A percentile compares a stretch with the other conserved stretches of the same genome.
phyloP scores from a whole-genome alignment of 257 asterid species.

The Petunia secreta region DNA sequence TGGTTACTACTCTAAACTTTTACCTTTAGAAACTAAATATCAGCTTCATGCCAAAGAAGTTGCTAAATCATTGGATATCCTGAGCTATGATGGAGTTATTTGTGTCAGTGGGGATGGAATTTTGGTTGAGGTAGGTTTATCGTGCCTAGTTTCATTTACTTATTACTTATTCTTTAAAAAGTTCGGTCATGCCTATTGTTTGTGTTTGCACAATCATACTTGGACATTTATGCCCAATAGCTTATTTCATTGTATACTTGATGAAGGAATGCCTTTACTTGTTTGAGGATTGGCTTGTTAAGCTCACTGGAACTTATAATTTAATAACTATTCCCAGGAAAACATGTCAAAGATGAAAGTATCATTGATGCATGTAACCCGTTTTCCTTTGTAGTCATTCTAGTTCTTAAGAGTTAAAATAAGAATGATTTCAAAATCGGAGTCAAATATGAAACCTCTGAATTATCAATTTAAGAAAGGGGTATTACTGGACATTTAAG shows the following conservation, averaged over 20 bases:
- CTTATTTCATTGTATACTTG: not conserved
- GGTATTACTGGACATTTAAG: not conserved
- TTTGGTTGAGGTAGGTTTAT: constrained; percentile 83
- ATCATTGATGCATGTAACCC: not conserved
- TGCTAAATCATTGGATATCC: constrained; percentile 64
- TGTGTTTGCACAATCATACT: not conserved
- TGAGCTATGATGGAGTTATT: constrained; percentile 78
- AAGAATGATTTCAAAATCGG: not conserved
- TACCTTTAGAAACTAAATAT: constrained; percentile 66
- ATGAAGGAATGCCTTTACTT: not conserved
- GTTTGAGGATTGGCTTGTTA: not conserved
- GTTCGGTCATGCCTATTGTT: not conserved
- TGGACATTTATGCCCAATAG: not conserved
- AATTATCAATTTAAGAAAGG: not conserved
- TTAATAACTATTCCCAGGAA: not conserved
- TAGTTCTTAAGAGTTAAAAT: not conserved
- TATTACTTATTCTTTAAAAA: not conserved
- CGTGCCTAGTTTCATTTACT: not conserved
- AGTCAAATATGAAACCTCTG: not conserved
- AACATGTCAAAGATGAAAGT: not conserved
- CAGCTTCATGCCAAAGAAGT: constrained; percentile 89
- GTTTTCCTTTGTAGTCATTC: not conserved
- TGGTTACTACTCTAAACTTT: constrained; percentile 26
- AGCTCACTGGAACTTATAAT: not conserved
- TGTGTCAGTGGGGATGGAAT: constrained; percentile 96